Evolutionary conservation across 495 filamentous ascomycete species (phyloP), one percentile per base, ranked within the genome.

Genomic region (Penicillium flavigenum): DNA sequence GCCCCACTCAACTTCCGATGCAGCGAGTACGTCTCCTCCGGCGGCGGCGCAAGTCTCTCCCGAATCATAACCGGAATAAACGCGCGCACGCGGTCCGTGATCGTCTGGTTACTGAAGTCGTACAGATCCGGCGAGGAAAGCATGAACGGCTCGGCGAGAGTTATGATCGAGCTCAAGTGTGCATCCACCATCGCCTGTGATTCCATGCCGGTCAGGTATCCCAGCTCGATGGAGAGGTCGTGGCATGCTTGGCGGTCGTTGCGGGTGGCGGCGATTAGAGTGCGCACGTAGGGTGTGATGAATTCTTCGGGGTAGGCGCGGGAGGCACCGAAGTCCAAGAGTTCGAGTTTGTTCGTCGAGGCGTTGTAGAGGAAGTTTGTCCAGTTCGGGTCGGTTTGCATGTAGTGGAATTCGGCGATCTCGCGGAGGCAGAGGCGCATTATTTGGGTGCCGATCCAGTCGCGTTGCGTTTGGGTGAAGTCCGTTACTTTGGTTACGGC

Each of bases 361-460:
- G 81, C 72, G 68, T 98, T 96, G 78, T 89, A 98, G 27, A 98
- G 77, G 77, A 98, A 98, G 68, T 98, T 98, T n/a, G 95, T 98
- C 94, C 95, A 98, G 78, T 98, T 98, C 19, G 94, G 94, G 73
- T 98, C 94, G 26, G 94, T 98, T 74, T 98, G 94, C 94, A 98
- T 98, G 79, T 94, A 98, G 43, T 78, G 83, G 79, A 96, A 98
- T 63, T 96, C 90, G 53, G 82, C 83, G 64, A 98, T 91, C 71
- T 98, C 94, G 47, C 92, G 88, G 36, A 98, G 82, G 66, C 94
- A 97, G 17, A 98, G 83, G 11, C 92, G 89, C 49, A 98, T 80
- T 62, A 98, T 89, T 65, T 97, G 90, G 3, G 89, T 94, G 47
- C 94, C 94, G 54, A 82, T 79, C 86, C 91, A 96, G 78, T 98